Base-by-base conservation (phyloP, 1,284 basidiomycete species). In the Naganishia sp. region DNA sequence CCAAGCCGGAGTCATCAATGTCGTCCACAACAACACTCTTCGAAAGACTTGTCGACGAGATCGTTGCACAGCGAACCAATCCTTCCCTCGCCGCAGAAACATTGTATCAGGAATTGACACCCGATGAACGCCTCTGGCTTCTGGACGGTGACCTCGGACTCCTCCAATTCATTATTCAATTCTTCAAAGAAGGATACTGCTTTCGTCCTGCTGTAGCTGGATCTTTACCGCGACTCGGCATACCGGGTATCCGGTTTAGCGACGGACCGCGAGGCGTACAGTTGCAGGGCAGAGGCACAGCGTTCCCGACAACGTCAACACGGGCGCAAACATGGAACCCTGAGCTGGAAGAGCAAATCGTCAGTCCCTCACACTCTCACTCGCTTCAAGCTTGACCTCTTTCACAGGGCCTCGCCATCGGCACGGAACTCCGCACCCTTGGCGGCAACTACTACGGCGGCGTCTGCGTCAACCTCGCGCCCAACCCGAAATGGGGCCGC, bases 391-490 rank as follows among this genome's bases (percentile, higher is more conserved):
- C 43, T 47, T 5, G 25, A 18, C 6, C 13, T 4, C 39, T 7
- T 6, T 6, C 23, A 17, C 35, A 62, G 60, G 60, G 60, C 13
- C 49, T 51, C n/a, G 60, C 60, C 9, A 62, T 62, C n/a, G 60
- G 60, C 18, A 62, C 23, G 28, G 60, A 62, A 25, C 47, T 62
- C 32, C 60, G 60, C n/a, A 35, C 39, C 31, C 50, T 62, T 3
- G 60, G 60, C 10, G 60, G 60, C 10, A 62, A 62, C 47, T 52
- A 51, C 60, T 62, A 42, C 50, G 60, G 49, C 17, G 60, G 60
- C 32, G 50, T 62, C 17, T 62, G 60, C 35, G 47, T 62, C 60
- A 62, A 62, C 25, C 47, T 62, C 15, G 60, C 60, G 17, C 60
- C 49, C n/a, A 51, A 62, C 42, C 60, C 60, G 11, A 52, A 52